Evolutionary conservation across 2,329 filamentous ascomycete species (phyloP), one percentile per base, ranked within the genome.

Genomic region (Epichloe aotearoae): DNA sequence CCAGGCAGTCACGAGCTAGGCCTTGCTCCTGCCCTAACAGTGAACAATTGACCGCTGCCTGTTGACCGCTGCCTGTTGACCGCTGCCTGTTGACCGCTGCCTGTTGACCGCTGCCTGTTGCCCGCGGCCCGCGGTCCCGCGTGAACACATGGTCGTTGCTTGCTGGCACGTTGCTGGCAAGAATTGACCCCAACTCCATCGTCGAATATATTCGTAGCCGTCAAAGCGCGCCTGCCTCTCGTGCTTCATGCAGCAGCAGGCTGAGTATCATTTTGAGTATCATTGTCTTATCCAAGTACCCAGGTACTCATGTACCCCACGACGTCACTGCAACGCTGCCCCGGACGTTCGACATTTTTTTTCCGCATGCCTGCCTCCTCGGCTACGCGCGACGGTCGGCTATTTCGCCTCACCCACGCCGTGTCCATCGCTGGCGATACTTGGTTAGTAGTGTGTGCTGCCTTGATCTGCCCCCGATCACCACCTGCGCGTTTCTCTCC

Each of bases 351-450:
- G 39, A 20, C 38, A 5, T 17, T 36, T 37, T 19, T 38, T 38
- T 43, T 38, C 20, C 40, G 33, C 41, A 39, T 50, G 30, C 41
- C 34, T 50, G 33, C 41, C 34, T 36, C 49, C 49, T 46, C 49
- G 49, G 43, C 43, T 50, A 41, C 36, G 43, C 49, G 49, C 49
- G 43, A 47, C 43, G 12, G 26, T 42, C 49, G 49, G 43, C 49
- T 47, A 37, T 40, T 50, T 30, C 44, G 43, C 49, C 17, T 46
- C 43, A 20, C 44, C 43, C 26, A 46, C 26, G 23, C 44, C 17
- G 34, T 43, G 23, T 17, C 42, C 39, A 23, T 17, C 36, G n/a
- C 30, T 37, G 40, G 38, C 47, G 34, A 39, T 41, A 41, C 17
- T 36, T 33, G 17, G 15, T n/a, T 8, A 39, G 19, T 39, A 40